phyloP scores from a whole-genome alignment of 352 stramenopile genomes.

The Globisporangium takayamanum region DNA sequence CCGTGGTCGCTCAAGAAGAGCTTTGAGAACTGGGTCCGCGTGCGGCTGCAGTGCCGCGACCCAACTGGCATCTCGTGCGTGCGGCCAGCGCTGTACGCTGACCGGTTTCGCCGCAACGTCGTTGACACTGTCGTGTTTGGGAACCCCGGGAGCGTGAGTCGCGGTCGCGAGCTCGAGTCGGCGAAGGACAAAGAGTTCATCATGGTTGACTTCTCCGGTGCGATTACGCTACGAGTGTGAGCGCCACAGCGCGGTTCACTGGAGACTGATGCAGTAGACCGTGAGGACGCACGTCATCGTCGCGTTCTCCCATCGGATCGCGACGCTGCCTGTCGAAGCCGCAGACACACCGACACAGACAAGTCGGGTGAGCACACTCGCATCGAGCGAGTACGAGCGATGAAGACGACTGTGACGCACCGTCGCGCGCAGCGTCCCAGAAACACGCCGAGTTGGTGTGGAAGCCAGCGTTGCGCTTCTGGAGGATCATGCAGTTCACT shows the following conservation, averaged over 20 bases:
- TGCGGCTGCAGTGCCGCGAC: constrained; percentile 76
- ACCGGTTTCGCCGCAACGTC: constrained; percentile 81
- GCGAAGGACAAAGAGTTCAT: constrained; percentile 56
- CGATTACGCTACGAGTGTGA: constrained; percentile 35
- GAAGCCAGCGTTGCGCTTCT: constrained; percentile 84
- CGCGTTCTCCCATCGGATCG: constrained; percentile 68
- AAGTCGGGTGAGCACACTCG: constrained; percentile 6
- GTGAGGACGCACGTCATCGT: constrained; percentile 69
- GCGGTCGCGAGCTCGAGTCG: constrained; percentile 16
- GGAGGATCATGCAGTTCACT: constrained; percentile 86
- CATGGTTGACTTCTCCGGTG: constrained; percentile 80
- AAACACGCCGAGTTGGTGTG: constrained; percentile 86
- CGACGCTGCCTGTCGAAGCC: constrained; percentile 46
- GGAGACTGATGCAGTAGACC: constrained; percentile 67
- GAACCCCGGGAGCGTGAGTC: constrained; percentile 30
- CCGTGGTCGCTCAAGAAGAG: constrained; percentile 93
- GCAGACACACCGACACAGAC: background rate
- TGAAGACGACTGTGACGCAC: constrained; percentile 20
- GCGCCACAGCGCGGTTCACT: constrained; percentile 17
- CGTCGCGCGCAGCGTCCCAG: constrained; percentile 81
- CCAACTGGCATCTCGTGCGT: constrained; percentile 78
- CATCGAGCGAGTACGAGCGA: background rate
- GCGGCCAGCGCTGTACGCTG: constrained; percentile 71
- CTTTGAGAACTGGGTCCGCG: constrained; percentile 83
- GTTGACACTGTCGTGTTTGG: constrained; percentile 81